These are phyloP conservation scores for Penicillium cosmopolitanum DNA, from an alignment of 495 filamentous ascomycete genomes.

Conservation along the genomic window DNA sequence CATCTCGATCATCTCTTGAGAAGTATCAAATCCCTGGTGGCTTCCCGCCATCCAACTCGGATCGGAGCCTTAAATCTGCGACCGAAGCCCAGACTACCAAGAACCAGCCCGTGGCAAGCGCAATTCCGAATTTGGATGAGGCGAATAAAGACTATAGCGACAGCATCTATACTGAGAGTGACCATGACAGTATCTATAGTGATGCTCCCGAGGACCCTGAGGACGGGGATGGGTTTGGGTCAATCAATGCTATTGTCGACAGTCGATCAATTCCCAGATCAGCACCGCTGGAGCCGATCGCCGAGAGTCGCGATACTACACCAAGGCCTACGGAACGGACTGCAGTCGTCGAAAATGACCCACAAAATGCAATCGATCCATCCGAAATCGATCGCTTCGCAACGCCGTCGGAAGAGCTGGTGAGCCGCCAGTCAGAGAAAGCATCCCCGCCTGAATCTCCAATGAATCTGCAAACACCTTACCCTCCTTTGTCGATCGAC, in stretches of 20 bases:
- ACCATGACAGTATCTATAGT: conserved; percentile 73
- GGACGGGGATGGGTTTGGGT: conserved; percentile 77
- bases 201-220: conserved; percentile 81
- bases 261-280: conserved; percentile 42
- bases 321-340: conserved; percentile 19
- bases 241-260: conserved; percentile 82
- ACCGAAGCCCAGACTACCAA: conserved; percentile 14
- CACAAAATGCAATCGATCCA: conserved; percentile 18
- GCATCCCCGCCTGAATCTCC: conserved; percentile 23
- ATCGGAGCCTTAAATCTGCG: conserved; percentile 22
- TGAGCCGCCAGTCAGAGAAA: conserved; percentile 16
- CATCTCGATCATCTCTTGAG: conserved; percentile 42
- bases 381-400: conserved; percentile 27
- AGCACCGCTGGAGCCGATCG: conserved; percentile 9
- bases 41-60: conserved; percentile 36
- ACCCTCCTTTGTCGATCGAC: conserved; percentile 24
- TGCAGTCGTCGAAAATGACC: conserved; percentile 17
- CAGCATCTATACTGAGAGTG: conserved; percentile 36
- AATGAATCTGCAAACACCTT: conserved; percentile 24
- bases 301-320: conserved; percentile 29
- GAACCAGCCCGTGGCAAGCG: conserved; percentile 14
- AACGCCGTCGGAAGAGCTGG: conserved; percentile 26
- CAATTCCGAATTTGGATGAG: conserved; percentile 23
- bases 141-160: conserved; percentile 23
- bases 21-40: conserved; percentile 42